Evolutionary conservation across 176 grass and related monocot genomes (phyloP), one percentile per base, ranked within the genome.

Genomic region (Chloris gayana): DNA sequence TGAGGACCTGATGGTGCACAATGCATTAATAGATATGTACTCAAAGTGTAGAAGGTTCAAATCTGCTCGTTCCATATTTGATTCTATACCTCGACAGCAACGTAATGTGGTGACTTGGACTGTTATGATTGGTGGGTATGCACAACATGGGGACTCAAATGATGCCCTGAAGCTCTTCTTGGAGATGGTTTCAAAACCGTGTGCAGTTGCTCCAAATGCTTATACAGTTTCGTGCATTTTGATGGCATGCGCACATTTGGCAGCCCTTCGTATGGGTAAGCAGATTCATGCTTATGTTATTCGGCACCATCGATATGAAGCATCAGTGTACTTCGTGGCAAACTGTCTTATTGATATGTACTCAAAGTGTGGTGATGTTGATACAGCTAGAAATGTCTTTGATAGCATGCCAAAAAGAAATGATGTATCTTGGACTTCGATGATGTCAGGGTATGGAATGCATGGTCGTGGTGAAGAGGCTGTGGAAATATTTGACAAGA

Each of bases 301-400:
- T 46, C 88, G 91, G 42, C 76, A 85, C 33, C 76, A 87, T 64
- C 32, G 49, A 7, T 80, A 79, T 37, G 71, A 73, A 15, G 64
- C 78, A 75, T 86, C 88, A 54, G 44, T 62, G 47, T 88, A 82
- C 63, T 90, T 88, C n/a, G 86, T 93, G 66, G 58, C 74, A 32
- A 97, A 97, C 69, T 97, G 94, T 72, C 86, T 97, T 21, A 88
- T 97, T 74, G 88, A 97, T 87, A 93, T 97, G 91, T 93, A 97
- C 64, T 88, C 89, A 69, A 97, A 91, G 64, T 97, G 91, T 70
- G 91, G 91, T 56, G 86, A 91, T 75, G 75, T 93, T 0, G 70
- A 91, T 76, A 83, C 86, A 80, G 88, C 91, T 87, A 85, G 87
- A 72, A 85, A 81, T 80, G 82, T 93, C 30, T 97, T 97, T 77